Conservation (phyloP, 805 yeast genomes). For the Wickerhamomyces mucosus region DNA sequence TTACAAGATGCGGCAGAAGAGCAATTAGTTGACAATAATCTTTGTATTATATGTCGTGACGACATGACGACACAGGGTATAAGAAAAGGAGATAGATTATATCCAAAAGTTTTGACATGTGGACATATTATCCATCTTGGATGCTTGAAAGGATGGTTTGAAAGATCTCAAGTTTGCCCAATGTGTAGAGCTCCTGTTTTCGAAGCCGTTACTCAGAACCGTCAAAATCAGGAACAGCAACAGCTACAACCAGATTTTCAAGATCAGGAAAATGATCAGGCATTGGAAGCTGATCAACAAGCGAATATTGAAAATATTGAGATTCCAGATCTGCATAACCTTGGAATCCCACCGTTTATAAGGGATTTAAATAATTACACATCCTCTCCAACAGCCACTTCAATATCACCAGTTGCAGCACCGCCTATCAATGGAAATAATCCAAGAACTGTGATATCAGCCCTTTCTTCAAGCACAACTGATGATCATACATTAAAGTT, state of each 20-base stretch:
- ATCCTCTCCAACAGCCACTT: no score
- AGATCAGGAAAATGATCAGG: background rate
- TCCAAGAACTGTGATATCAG: no score
- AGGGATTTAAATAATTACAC: no score
- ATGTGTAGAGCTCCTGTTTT: conserved; percentile 73
- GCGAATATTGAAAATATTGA: no score
- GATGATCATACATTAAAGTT: no score
- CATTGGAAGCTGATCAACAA: no score
- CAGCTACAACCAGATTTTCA: conserved; percentile 1
- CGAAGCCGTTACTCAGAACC: conserved; percentile 16
- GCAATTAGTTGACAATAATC: conserved; percentile 45
- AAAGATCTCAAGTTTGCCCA: conserved; percentile 88
- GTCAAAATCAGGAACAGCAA: conserved; percentile 2
- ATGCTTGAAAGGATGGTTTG: conserved; percentile 89
- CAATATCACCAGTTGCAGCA: no score
- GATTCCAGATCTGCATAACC: no score
- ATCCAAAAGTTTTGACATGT: conserved; percentile 73
- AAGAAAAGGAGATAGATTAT: conserved; percentile 30
- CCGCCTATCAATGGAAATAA: no score
- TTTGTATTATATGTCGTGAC: conserved; percentile 89
- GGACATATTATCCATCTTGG: conserved; percentile 85
- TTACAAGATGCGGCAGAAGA: conserved; percentile 55
- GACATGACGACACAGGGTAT: conserved; percentile 51
- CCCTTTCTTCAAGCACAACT: no score
- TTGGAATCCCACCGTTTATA: no score